These are phyloP conservation scores for Crepidotus variabilis DNA, from an alignment of 768 basidiomycete species.

Conservation along the genomic window DNA sequence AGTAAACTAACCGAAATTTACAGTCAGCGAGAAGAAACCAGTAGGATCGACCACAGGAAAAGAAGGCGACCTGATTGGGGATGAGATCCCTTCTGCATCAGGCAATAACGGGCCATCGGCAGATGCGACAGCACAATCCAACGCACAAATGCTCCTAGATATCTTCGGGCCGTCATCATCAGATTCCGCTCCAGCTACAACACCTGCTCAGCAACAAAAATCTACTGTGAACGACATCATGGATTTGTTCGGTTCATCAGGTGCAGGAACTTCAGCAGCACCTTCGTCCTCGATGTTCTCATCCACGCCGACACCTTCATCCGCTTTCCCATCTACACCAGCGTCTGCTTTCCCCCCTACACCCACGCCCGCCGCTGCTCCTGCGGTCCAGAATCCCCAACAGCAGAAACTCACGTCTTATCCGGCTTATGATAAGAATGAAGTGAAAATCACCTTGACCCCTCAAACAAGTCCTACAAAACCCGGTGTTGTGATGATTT, in stretches of 20 bases:
- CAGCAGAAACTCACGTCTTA: constrained; percentile 65
- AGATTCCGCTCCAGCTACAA: constrained; percentile 31
- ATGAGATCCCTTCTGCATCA: constrained; percentile 51
- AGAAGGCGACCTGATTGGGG: constrained; percentile 82
- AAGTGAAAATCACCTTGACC: constrained; percentile 83
- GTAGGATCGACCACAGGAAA: constrained; percentile 87
- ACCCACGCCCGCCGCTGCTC: constrained; percentile 33
- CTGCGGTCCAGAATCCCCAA: constrained; percentile 31
- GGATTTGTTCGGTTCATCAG: constrained; percentile 69
- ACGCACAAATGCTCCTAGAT: constrained; percentile 87
- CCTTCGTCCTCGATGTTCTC: constrained; percentile 9
- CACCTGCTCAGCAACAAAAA: constrained; percentile 45
- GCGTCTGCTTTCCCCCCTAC: constrained; percentile 24
- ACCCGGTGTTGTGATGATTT: constrained; percentile 88
- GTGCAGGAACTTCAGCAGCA: constrained; percentile 29
- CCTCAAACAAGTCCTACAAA: constrained; percentile 77
- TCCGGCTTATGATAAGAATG: constrained; percentile 90
- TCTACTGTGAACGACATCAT: constrained; percentile 87
- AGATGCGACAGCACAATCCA: constrained; percentile 46
- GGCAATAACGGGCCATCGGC: constrained; percentile 26
- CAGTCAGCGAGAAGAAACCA: constrained; percentile 94
- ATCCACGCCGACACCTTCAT: constrained; percentile 7
- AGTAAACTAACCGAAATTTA: background rate
- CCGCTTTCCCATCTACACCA: constrained; percentile 20
- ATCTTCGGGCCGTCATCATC: constrained; percentile 72